phyloP scores from a whole-genome alignment of 2,329 filamentous ascomycete genomes.

The Ophiostoma sp. region DNA sequence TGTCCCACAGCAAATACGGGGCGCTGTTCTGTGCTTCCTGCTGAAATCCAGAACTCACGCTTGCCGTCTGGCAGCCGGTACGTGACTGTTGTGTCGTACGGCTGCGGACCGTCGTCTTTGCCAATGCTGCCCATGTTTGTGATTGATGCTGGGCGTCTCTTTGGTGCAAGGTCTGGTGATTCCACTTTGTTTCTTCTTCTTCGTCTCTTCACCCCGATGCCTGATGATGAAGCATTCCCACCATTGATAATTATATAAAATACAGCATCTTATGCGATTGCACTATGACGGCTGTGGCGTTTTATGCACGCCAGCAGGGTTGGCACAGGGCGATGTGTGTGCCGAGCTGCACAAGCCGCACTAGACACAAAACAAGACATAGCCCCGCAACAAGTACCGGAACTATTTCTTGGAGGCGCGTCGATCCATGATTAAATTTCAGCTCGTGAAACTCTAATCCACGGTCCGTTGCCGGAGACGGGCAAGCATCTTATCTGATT shows the following conservation, averaged over 20 bases:
- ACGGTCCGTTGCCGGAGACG: not conserved
- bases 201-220: too few relatives aligned
- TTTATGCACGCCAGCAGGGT: not conserved
- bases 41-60: conserved; percentile 23
- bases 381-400: conserved; percentile 2
- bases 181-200: not conserved
- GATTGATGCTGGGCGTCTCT: not conserved
- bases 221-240: not conserved
- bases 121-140: conserved; percentile 21
- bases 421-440: not conserved
- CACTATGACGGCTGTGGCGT: not conserved
- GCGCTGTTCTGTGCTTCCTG: not conserved
- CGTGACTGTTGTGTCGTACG: not conserved
- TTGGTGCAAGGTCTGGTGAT: not conserved
- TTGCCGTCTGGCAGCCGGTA: conserved; percentile 29
- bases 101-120: not conserved
- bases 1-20: conserved; percentile 16
- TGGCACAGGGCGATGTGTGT: not conserved
- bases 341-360: not conserved
- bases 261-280: not conserved
- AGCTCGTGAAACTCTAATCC: not conserved
- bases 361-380: not conserved
- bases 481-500: conserved; percentile 25
- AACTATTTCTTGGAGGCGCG: not conserved
- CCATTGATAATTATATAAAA: not conserved